Evolutionary conservation across 345 rosid genomes (phyloP).

Genomic region (Populus deltoides): DNA sequence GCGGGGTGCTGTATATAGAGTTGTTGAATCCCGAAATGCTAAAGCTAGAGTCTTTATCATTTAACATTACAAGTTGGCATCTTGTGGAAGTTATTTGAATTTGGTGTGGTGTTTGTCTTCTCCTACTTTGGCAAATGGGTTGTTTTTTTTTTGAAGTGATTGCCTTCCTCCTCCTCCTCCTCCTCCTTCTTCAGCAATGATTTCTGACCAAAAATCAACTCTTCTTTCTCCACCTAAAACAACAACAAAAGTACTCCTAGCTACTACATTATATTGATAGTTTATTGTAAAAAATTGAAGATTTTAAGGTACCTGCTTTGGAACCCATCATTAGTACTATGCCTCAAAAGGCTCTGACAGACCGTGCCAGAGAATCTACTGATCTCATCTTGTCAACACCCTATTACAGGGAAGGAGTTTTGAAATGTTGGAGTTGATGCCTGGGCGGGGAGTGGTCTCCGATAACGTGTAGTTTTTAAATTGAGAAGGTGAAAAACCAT

Average conservation of each 20-base stretch:
- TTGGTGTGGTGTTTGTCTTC: slow-evolving; percentile 28
- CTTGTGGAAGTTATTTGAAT: slow-evolving; percentile 19
- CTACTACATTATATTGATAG: background rate
- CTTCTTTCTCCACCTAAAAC: slow-evolving; percentile 3
- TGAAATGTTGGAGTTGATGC: background rate
- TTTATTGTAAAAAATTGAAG: background rate
- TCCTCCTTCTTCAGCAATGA: slow-evolving; percentile 27
- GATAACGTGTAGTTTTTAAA: background rate
- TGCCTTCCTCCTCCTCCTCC: background rate
- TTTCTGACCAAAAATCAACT: slow-evolving; percentile 59
- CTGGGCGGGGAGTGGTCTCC: background rate
- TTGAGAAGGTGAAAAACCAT: background rate
- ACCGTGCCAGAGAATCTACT: background rate
- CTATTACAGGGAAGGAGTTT: background rate
- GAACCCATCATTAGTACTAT: slow-evolving; percentile 20
- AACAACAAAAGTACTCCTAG: background rate
- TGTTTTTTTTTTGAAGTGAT: slow-evolving; percentile 12
- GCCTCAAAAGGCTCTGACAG: background rate
- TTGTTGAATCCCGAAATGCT: too few relatives aligned
- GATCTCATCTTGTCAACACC: background rate
- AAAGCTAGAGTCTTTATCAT: background rate
- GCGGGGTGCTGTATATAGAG: too few relatives aligned
- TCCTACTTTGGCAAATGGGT: slow-evolving; percentile 54
- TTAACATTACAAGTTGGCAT: slow-evolving; percentile 24
- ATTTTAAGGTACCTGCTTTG: slow-evolving; percentile 25